Conservation (phyloP, 1,284 basidiomycete species). For the Rugosomyces carneus region DNA sequence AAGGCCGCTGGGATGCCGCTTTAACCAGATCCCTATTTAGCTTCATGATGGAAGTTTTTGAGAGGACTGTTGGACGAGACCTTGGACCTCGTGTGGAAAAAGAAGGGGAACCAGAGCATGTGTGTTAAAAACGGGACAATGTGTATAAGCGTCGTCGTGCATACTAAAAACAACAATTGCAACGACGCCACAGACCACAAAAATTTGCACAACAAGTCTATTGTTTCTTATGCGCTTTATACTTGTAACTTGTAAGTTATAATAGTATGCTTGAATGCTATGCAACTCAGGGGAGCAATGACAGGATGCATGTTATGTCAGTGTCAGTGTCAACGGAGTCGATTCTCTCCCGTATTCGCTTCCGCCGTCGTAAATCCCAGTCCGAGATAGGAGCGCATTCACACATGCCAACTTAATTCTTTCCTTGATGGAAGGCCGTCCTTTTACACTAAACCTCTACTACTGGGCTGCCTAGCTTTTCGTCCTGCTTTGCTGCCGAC, state of each 20-base stretch:
- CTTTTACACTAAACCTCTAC: constrained; percentile 1
- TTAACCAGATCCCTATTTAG: constrained; percentile 75
- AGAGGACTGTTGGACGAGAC: constrained; percentile 77
- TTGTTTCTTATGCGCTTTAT: no score
- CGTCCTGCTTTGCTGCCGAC: not conserved
- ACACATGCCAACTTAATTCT: constrained; percentile 8
- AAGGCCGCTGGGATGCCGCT: constrained; percentile 91
- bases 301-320: not conserved
- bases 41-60: constrained; percentile 93
- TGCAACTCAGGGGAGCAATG: no score
- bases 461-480: not conserved
- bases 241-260: no score
- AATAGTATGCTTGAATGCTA: no score
- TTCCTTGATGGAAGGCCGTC: constrained; percentile 8
- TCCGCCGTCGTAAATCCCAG: constrained; percentile 2
- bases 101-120: constrained; percentile 56
- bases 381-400: constrained; percentile 3
- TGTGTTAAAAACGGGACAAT: constrained; percentile 44
- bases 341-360: constrained; percentile 6
- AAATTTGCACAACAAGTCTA: not conserved
- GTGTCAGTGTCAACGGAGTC: constrained; percentile 13
- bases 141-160: no score
- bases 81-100: constrained; percentile 58
- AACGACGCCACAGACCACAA: not conserved
- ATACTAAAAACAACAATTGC: no score